A percentile compares a stretch with the other conserved stretches of the same genome.
phyloP scores from a whole-genome alignment of 2,329 filamentous ascomycete species.

The Pseudocercospora musae region DNA sequence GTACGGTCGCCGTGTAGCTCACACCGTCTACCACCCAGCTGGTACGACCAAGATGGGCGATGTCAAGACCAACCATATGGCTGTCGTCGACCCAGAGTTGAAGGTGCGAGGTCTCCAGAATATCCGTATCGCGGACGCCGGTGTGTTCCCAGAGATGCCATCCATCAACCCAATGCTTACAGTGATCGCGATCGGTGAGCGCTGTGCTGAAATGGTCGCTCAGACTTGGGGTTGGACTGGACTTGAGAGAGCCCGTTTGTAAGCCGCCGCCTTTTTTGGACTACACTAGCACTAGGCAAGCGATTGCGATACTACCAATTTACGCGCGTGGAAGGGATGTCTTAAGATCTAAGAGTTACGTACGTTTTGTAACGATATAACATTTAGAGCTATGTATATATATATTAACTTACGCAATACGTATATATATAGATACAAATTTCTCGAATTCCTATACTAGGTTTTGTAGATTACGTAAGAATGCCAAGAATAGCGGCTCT shows the following conservation, averaged over 20 bases:
- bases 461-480: no score
- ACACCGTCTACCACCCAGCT: conserved; percentile 87
- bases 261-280: conserved; percentile 22
- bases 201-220: conserved; percentile 78
- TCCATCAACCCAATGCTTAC: conserved; percentile 90
- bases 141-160: conserved; percentile 83
- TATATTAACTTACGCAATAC: no score
- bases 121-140: conserved; percentile 78
- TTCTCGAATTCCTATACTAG: no score
- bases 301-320: no score
- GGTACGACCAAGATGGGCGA: conserved; percentile 91
- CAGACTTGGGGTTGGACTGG: conserved; percentile 66
- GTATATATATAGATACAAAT: no score
- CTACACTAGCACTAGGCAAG: no score
- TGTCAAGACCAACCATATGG: conserved; percentile 62
- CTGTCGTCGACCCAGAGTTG: conserved; percentile 75
- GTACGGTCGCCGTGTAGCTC: conserved; percentile 76
- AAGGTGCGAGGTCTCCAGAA: conserved; percentile 69
- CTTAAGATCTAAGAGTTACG: no score
- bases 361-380: no score
- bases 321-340: no score
- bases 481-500: no score
- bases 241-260: conserved; percentile 53
- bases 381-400: no score
- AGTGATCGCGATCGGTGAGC: conserved; percentile 78